Conservation (phyloP, 177 flowering plant species). For the Vitis hybrid region DNA sequence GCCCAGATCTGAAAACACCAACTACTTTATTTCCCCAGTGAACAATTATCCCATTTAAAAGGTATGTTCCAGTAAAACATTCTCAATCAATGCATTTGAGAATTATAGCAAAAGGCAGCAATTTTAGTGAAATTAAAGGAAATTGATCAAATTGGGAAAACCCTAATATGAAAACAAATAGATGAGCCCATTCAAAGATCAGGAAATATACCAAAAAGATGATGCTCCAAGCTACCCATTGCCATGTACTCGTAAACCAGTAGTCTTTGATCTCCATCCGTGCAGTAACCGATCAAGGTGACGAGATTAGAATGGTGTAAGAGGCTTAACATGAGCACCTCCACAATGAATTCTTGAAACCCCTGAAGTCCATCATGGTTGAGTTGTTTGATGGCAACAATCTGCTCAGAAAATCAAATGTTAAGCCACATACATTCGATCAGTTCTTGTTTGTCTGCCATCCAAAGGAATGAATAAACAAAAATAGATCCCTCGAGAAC, state of each 20-base stretch:
- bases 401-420: constrained; percentile 31
- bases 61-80: too few species aligned
- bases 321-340: constrained; percentile 84
- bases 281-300: constrained; percentile 84
- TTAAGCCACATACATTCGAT: too few species aligned
- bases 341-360: constrained; percentile 79
- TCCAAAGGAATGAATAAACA: not conserved
- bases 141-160: not conserved
- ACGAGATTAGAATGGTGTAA: constrained; percentile 87
- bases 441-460: too few species aligned
- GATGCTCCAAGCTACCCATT: constrained; percentile 85
- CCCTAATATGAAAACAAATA: not conserved
- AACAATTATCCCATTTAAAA: too few species aligned
- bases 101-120: not conserved
- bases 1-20: constrained; percentile 38
- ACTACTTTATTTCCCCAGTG: not conserved
- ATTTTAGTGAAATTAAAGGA: not conserved
- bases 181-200: not conserved
- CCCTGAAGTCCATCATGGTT: constrained; percentile 79
- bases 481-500: not conserved
- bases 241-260: constrained; percentile 91
- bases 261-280: constrained; percentile 87
- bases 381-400: constrained; percentile 82
- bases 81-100: too few species aligned
- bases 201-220: constrained; percentile 61